A percentile compares a stretch with the other conserved stretches of the same genome.
Evolutionary conservation across 208 protist species (phyloP).

Genomic region (Tritrichomonas foetus): DNA sequence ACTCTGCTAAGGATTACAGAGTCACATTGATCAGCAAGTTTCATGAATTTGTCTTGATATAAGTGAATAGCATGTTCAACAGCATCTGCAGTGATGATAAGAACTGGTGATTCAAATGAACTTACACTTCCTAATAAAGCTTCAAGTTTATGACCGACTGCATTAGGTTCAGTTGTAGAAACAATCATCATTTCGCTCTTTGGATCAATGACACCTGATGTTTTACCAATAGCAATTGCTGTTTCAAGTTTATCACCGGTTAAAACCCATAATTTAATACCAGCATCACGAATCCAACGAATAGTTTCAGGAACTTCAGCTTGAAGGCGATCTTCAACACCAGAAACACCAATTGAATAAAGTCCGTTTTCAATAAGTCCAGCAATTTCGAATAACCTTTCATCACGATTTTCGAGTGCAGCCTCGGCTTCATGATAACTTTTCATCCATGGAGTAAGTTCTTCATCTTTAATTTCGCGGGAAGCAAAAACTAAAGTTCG

Average conservation of each 20-base stretch:
- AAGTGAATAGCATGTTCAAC: not conserved
- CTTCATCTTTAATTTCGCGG: not conserved
- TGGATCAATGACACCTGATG: not conserved
- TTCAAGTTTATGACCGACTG: not conserved
- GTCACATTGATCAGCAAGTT: not conserved
- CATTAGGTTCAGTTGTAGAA: not conserved
- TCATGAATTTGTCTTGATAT: constrained; percentile 36
- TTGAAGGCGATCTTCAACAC: constrained; percentile 76
- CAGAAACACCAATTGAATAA: constrained; percentile 47
- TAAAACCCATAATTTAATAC: constrained; percentile 88
- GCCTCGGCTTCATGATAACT: not conserved
- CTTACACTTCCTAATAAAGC: not conserved
- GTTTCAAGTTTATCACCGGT: constrained; percentile 98
- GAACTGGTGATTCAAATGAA: not conserved
- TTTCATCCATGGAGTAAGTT: not conserved
- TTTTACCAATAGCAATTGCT: constrained; percentile 70
- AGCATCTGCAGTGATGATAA: not conserved
- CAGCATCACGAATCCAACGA: constrained; percentile 58
- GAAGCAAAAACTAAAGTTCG: not conserved
- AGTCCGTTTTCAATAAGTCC: constrained; percentile 41
- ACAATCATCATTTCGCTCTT: not conserved
- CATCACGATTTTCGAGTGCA: not conserved
- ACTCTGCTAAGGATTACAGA: not conserved
- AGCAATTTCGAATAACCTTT: constrained; percentile 20
- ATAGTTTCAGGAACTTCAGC: constrained; percentile 72